phyloP scores from a whole-genome alignment of 805 yeast species.

The Zygosaccharomyces bisporus region DNA sequence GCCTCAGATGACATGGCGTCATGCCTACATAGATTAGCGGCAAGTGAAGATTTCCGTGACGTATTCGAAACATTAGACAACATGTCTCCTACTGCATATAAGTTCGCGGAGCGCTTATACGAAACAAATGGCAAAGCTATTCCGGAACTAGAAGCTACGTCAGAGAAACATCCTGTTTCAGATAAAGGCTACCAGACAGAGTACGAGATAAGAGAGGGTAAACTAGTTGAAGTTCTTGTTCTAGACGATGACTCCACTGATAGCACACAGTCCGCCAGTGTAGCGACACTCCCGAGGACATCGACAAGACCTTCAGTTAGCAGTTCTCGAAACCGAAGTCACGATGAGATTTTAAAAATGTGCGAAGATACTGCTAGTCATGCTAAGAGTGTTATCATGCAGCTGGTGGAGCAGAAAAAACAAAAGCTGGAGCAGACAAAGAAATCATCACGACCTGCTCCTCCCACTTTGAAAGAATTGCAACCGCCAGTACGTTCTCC shows the following conservation, averaged over 20 bases:
- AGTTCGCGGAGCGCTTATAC: neutral
- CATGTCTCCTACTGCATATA: neutral
- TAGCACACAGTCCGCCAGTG: neutral
- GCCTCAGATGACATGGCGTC: neutral
- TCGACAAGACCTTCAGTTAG: neutral
- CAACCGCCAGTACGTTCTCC: neutral
- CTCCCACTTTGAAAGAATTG: constrained; percentile 6
- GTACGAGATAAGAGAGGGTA: constrained; percentile 22
- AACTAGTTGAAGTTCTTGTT: constrained; percentile 27
- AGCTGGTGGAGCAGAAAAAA: constrained; percentile 17
- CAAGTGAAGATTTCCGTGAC: constrained; percentile 5
- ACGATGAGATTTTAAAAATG: constrained; percentile 21
- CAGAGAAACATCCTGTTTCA: neutral
- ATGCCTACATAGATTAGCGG: neutral
- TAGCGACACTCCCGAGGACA: neutral
- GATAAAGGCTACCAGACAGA: constrained; percentile 6
- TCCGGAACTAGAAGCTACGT: neutral
- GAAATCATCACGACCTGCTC: constrained; percentile 8
- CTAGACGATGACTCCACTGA: constrained; percentile 22
- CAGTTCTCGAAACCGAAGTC: neutral
- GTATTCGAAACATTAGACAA: constrained; percentile 4
- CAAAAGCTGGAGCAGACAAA: neutral
- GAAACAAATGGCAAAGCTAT: neutral
- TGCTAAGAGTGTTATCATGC: constrained; percentile 26
- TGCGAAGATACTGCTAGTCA: constrained; percentile 32